Evolutionary conservation across 2,329 filamentous ascomycete genomes (phyloP), one percentile per base, ranked within the genome.

Genomic region (Aspergillus oerlinghausenensis): DNA sequence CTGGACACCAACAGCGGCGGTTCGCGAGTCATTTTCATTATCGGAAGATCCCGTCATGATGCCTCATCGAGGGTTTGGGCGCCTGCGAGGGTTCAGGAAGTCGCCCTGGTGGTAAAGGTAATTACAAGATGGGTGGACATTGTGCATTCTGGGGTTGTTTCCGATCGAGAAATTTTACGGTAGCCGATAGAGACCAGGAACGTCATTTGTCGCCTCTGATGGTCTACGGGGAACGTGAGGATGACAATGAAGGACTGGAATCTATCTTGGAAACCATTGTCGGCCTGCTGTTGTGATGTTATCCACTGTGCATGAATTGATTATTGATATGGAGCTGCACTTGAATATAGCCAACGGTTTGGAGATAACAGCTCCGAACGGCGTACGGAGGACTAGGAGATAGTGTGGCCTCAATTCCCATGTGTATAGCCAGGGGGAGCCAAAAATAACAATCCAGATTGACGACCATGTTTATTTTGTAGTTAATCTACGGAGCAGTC

Each of bases 1-100:
- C 65, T 73, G 74, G 40, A 66, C 61, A 17, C 77, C 76, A 25
- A 80, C 68, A 2, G 73, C 69, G 49, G 75, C 76, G 40, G 77
- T 81, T 50, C 79, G 72, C 19, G 79, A 81, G 61, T 82, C 73
- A 50, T 70, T 68, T 32, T 76, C 72, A 50, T 74, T 70, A 47
- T 63, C 68, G 28, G 68, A 66, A 28, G 56, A 60, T 29, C 65
- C 62, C 50, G 66, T 25, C 69, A 70, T 72, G 38, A 50, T 62
- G 54, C 26, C 5, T 32, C 11, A 29, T 14, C 35, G 50, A 10
- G 40, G n/a, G 19, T 28, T 25, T 32, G 14, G 11, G n/a, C 47
- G 21, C 23, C 26, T 43, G 19, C 53, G 45, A 32, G 51, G 25
- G 38, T 25, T 40, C 21, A 19, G 19, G 4, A 17, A 28, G 32